Evolutionary conservation across 768 basidiomycete genomes (phyloP).

Genomic region (Naganishia kalamii): DNA sequence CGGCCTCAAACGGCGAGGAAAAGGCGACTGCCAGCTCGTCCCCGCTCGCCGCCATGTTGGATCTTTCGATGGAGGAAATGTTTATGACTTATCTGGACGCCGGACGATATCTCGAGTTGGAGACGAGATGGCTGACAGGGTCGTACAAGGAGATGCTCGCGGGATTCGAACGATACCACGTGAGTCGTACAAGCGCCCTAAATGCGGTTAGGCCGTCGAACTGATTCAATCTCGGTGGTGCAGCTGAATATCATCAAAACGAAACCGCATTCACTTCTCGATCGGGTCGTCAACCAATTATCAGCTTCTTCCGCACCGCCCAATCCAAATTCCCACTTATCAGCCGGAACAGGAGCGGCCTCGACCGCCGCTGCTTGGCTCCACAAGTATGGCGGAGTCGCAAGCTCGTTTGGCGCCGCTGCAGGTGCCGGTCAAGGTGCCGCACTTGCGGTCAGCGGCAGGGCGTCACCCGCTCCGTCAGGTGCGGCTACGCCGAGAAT

Average conservation of each 20-base stretch:
- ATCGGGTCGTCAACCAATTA: slow-evolving; percentile 84
- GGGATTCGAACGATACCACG: slow-evolving; percentile 82
- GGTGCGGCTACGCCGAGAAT: slow-evolving; percentile 11
- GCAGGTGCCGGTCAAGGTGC: slow-evolving; percentile 1
- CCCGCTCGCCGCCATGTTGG: slow-evolving; percentile 74
- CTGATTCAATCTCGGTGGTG: slow-evolving; percentile 50
- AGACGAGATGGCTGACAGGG: slow-evolving; percentile 72
- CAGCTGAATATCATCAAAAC: slow-evolving; percentile 55
- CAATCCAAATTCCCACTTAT: slow-evolving; percentile 46
- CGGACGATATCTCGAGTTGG: slow-evolving; percentile 81
- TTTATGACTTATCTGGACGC: slow-evolving; percentile 92
- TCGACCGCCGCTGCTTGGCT: slow-evolving; percentile 70
- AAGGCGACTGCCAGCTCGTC: slow-evolving; percentile 52
- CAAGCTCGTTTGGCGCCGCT: slow-evolving; percentile 14
- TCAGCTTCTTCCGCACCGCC: slow-evolving; percentile 55
- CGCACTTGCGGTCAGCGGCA: neutral
- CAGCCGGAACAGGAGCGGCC: slow-evolving; percentile 35
- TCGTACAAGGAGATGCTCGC: slow-evolving; percentile 68
- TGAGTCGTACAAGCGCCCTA: slow-evolving; percentile 47
- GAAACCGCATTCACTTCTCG: slow-evolving; percentile 60
- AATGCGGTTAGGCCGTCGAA: neutral
- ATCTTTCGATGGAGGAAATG: slow-evolving; percentile 89
- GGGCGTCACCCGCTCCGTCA: slow-evolving; percentile 12
- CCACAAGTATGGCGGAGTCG: slow-evolving; percentile 58
- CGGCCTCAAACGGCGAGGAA: neutral